These are phyloP conservation scores for Pholiota adiposa DNA, from an alignment of 1,284 basidiomycete genomes.

Conservation along the genomic window DNA sequence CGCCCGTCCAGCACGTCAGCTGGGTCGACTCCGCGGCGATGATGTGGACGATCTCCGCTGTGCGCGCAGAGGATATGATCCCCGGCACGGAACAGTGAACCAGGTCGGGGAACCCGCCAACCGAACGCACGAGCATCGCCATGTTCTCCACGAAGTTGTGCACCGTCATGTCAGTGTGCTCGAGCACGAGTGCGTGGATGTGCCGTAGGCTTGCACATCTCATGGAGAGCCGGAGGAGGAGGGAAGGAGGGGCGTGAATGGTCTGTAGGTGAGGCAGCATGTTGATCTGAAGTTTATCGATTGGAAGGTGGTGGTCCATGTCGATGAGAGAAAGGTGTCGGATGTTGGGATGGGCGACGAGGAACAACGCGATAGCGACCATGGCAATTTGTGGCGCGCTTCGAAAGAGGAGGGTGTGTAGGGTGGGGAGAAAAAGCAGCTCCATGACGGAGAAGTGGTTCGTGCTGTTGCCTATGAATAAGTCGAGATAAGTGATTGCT, in stretches of 20 bases:
- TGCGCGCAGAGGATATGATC: background rate
- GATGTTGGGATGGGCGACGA: slow-evolving; percentile 11
- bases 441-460: background rate
- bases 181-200: slow-evolving; percentile 8
- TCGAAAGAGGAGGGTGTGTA: slow-evolving; percentile 5
- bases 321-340: slow-evolving; percentile 5
- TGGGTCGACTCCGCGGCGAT: slow-evolving; percentile 5
- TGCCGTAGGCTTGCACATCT: slow-evolving; percentile 13
- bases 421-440: background rate
- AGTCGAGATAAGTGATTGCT: slow-evolving; percentile 7
- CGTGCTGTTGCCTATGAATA: background rate
- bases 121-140: background rate
- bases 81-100: slow-evolving; percentile 9
- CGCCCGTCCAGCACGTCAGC: slow-evolving; percentile 17
- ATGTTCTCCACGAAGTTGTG: background rate
- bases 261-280: slow-evolving; percentile 12
- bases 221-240: background rate
- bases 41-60: background rate
- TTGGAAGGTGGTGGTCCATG: background rate
- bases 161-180: background rate
- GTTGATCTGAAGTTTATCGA: background rate
- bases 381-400: background rate
- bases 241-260: slow-evolving; percentile 3
- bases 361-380: background rate
- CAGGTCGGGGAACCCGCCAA: slow-evolving; percentile 12